Evolutionary conservation across 306 rosid genomes (phyloP), one percentile per base, ranked within the genome.

Genomic region (Quercus cerris): DNA sequence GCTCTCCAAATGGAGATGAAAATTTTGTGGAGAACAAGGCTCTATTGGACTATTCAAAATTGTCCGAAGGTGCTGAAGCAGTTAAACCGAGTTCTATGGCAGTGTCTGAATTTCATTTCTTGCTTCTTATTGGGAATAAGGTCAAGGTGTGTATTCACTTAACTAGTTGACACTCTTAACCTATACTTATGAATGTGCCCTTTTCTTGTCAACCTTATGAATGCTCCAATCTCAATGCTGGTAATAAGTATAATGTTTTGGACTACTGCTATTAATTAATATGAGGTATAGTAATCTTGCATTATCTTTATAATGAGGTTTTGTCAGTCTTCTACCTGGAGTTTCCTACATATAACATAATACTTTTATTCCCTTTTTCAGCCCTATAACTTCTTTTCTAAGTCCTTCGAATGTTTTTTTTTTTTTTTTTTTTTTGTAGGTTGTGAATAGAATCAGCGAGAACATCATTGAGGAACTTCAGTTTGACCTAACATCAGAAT

Each of bases 1-100:
- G 96, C 82, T 87, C 87, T 41, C 66, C 95, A 31, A 77, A 74
- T 84, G 99, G 96, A 62, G 97, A 93, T 84, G 99, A 89, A 89
- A 93, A 93, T 80, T 95, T 95, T 85, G 94, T 95, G 72, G 98
- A 93, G 86, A 95, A 89, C 90, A 95, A 95, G 89, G 95, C 97
- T 74, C 94, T 95, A 78, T 86, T 95, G 84, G 81, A 78, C 79
- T 93, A 90, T 91, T 90, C 89, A 80, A 95, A 86, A 80, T 78
- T 95, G 76, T 87, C 92, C 20, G 99, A 93, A 46, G 89, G 89
- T 82, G 57, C 93, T 78, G 99, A 94, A 86, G 78, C 71, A 18
- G 86, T 84, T 71, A 91, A 91, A 87, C 98, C 99, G 70, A 90
- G 86, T 89, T 95, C 98, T 49, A 86, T 95, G 89, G 97, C 93